A percentile compares a stretch with the other conserved stretches of the same genome.
These are phyloP conservation scores for Coemansia sp. DNA, from an alignment of 192 early-diverging fungal species.

Conservation along the genomic window DNA sequence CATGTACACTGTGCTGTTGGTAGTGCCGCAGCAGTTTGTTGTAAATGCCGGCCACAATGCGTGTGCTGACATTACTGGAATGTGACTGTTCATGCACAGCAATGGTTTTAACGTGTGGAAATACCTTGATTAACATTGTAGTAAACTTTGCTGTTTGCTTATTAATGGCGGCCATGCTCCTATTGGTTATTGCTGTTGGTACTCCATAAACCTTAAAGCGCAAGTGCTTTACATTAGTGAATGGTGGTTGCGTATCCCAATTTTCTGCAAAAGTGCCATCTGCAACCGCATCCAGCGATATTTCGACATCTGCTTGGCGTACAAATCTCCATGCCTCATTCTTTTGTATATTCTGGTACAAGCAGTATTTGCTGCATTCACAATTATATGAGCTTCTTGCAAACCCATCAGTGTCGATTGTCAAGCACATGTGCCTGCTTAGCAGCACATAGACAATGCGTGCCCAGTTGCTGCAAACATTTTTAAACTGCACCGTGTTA, in stretches of 20 bases:
- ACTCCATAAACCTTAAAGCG: background rate
- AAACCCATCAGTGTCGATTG: background rate
- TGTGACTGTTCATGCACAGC: background rate
- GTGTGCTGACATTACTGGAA: background rate
- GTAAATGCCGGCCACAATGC: background rate
- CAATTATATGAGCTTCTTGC: background rate
- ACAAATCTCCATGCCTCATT: no score
- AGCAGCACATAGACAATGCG: background rate
- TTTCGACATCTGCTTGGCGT: no score
- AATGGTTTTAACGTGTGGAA: background rate
- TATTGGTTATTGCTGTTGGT: background rate
- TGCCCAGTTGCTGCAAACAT: slow-evolving; percentile 1
- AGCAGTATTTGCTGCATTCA: background rate
- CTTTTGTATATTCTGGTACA: background rate
- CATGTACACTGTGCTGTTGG: background rate
- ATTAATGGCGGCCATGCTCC: background rate
- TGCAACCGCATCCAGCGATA: no score
- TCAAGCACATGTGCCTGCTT: background rate
- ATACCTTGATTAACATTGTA: background rate
- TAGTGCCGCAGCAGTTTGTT: background rate
- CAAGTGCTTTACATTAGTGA: no score
- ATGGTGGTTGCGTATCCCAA: no score
- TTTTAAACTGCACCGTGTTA: background rate
- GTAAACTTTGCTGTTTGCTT: background rate
- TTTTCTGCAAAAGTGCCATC: no score